A percentile compares a stretch with the other conserved stretches of the same genome.
Evolutionary conservation across 495 filamentous ascomycete species (phyloP).

Genomic region (Aspergillus cristatus): DNA sequence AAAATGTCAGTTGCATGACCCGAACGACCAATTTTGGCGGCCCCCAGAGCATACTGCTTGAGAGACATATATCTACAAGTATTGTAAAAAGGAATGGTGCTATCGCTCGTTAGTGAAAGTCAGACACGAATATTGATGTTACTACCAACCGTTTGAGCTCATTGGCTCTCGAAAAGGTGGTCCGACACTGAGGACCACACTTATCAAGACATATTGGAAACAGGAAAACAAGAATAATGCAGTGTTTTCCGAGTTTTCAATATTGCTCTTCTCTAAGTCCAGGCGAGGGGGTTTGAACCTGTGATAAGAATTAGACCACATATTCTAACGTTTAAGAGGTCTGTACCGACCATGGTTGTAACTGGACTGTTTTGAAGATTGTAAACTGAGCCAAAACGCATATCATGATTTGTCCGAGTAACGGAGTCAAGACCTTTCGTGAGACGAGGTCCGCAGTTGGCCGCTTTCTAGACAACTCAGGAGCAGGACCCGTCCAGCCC

Average conservation of each 20-base stretch:
- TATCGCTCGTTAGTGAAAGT: conserved; percentile 2
- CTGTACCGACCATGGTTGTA: conserved; percentile 61
- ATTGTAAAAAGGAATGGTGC: conserved; percentile 74
- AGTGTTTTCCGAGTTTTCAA: conserved; percentile 87
- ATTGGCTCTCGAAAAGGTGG: conserved; percentile 80
- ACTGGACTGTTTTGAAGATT: conserved; percentile 60
- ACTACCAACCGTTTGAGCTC: conserved; percentile 60
- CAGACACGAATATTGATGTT: neutral
- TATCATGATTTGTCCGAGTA: conserved; percentile 82
- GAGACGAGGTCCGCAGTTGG: conserved; percentile 92
- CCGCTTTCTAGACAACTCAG: conserved; percentile 67
- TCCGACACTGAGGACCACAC: conserved; percentile 80
- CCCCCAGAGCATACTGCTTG: conserved; percentile 66
- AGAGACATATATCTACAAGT: conserved; percentile 51
- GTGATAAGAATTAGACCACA: conserved; percentile 6
- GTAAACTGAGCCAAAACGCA: conserved; percentile 70
- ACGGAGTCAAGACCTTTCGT: conserved; percentile 80
- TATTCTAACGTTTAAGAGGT: neutral
- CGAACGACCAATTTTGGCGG: conserved; percentile 57
- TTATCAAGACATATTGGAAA: conserved; percentile 88
- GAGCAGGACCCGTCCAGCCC: conserved; percentile 88
- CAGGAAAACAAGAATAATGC: conserved; percentile 81
- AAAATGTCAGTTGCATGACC: conserved; percentile 77
- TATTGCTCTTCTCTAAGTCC: conserved; percentile 66
- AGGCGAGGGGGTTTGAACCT: conserved; percentile 76